Evolutionary conservation across 805 yeast genomes (phyloP).

Genomic region (Diddensiella caesifluorescens): DNA sequence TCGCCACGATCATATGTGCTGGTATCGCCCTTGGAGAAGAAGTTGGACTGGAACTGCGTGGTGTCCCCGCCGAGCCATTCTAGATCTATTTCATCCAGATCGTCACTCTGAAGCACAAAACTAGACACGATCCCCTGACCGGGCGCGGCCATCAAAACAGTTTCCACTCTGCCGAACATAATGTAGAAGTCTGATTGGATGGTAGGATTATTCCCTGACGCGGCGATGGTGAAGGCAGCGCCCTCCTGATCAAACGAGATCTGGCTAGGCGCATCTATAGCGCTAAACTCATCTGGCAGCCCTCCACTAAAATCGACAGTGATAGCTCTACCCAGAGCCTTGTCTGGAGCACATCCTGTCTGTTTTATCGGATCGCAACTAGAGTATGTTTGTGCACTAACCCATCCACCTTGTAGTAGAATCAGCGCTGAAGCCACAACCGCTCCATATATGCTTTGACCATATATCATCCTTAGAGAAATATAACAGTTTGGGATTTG

Average conservation of each 20-base stretch:
- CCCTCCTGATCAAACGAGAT: slow-evolving; percentile 52
- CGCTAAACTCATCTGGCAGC: slow-evolving; percentile 39
- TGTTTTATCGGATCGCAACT: slow-evolving; percentile 43
- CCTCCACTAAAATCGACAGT: slow-evolving; percentile 44
- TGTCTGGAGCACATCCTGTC: slow-evolving; percentile 42
- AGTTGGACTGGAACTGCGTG: slow-evolving; percentile 64
- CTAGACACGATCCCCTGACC: slow-evolving; percentile 81
- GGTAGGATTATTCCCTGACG: slow-evolving; percentile 73
- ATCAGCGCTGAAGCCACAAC: neutral
- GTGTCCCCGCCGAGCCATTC: slow-evolving; percentile 84
- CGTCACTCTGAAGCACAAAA: slow-evolving; percentile 76
- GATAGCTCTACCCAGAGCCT: slow-evolving; percentile 58
- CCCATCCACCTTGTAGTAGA: neutral
- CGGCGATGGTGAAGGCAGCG: slow-evolving; percentile 50
- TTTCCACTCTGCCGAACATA: slow-evolving; percentile 85
- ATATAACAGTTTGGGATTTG: too few species aligned
- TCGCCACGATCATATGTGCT: slow-evolving; percentile 75
- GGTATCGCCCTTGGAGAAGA: slow-evolving; percentile 74
- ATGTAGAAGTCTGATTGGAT: slow-evolving; percentile 72
- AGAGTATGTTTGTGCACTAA: slow-evolving; percentile 28
- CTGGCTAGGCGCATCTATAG: slow-evolving; percentile 31
- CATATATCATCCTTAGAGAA: neutral
- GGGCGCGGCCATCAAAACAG: slow-evolving; percentile 60
- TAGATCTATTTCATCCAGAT: slow-evolving; percentile 80
- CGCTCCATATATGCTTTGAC: neutral